Evolutionary conservation across 805 yeast species (phyloP), one percentile per base, ranked within the genome.

Genomic region (Yarrowia sp.): DNA sequence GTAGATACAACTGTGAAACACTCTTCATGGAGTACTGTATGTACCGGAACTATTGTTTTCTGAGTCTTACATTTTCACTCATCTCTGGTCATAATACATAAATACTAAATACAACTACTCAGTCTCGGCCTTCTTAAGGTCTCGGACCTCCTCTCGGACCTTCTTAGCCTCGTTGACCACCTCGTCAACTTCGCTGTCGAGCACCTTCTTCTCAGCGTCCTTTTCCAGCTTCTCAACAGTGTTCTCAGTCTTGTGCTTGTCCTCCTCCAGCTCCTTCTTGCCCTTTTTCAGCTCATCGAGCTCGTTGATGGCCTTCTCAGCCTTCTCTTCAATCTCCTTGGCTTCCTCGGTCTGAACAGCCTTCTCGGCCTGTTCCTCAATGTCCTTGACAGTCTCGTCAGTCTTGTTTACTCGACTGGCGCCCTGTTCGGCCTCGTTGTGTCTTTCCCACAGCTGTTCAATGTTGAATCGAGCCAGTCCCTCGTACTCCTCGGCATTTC

Each of bases 381-480:
- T 39, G 33, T 47, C 34, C 42, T 44, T 40, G n/a, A 33, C 53
- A 1, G 43, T 44, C 36, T 43, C 9, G 9, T 60, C 43, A 2
- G 53, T 20, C 30, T n/a, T 46, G 66, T 46, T 46, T n/a, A 60
- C 19, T 44, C 66, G 30, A 12, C 46, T 38, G 36, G 53, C 33
- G 7, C 52, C 65, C n/a, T 47, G 12, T 2, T 43, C 67, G 6
- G 38, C 47, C 17, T 50, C 67, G 9, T 49, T 17, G 33, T 50
- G 67, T 42, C 30, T 15, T 2, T 30, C 36, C 49, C 60, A 50
- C 34, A 56, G 40, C 72, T 72, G 50, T 34, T 72, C 68, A 36
- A 95, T 78, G 75, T 95, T 95, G 78, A 84, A 92, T 74, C 87
- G 87, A 72, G 85, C 87, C 69, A 84, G 82, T 70, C 81, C 78